Conservation (phyloP, 257 asterid genomes). For the Haberlea rhodopensis region DNA sequence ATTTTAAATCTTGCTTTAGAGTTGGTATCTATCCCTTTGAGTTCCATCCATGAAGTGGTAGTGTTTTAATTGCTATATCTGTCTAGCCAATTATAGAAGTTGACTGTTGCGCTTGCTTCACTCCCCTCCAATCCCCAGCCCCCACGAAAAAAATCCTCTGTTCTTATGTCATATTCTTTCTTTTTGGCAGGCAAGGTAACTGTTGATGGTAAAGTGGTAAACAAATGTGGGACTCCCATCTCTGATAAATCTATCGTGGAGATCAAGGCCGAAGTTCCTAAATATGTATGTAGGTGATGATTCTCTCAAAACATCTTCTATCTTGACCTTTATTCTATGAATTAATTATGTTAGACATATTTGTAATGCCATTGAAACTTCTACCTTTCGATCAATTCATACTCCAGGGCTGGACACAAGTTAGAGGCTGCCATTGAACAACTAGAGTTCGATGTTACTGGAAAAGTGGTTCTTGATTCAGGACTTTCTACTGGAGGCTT, state of each 20-base stretch:
- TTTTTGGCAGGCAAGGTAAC: slow-evolving; percentile 71
- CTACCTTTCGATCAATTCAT: slow-evolving; percentile 13
- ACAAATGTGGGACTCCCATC: slow-evolving; percentile 86
- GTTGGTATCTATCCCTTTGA: background rate
- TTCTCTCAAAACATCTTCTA: slow-evolving; percentile 28
- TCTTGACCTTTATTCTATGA: background rate
- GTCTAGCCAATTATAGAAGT: slow-evolving; percentile 1
- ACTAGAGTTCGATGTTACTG: slow-evolving; percentile 73
- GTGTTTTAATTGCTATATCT: slow-evolving; percentile 3
- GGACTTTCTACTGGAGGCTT: slow-evolving; percentile 99
- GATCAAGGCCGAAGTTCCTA: slow-evolving; percentile 93
- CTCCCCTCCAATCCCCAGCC: slow-evolving; percentile 5
- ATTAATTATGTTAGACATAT: slow-evolving; percentile 3
- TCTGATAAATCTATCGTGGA: slow-evolving; percentile 81
- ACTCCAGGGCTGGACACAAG: slow-evolving; percentile 85
- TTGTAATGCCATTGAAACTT: slow-evolving; percentile 12
- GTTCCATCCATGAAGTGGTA: background rate
- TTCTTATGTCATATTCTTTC: slow-evolving; percentile 14
- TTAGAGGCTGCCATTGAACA: slow-evolving; percentile 92
- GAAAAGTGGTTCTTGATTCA: slow-evolving; percentile 96
- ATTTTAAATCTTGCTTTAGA: background rate
- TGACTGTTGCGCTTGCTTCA: slow-evolving; percentile 10
- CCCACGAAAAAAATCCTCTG: background rate
- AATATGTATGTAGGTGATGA: slow-evolving; percentile 99
- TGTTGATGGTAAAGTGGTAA: slow-evolving; percentile 86